A percentile compares a stretch with the other conserved stretches of the same genome.
Conservation (phyloP, 2,329 filamentous ascomycete genomes). For the Mariannaea sp. region DNA sequence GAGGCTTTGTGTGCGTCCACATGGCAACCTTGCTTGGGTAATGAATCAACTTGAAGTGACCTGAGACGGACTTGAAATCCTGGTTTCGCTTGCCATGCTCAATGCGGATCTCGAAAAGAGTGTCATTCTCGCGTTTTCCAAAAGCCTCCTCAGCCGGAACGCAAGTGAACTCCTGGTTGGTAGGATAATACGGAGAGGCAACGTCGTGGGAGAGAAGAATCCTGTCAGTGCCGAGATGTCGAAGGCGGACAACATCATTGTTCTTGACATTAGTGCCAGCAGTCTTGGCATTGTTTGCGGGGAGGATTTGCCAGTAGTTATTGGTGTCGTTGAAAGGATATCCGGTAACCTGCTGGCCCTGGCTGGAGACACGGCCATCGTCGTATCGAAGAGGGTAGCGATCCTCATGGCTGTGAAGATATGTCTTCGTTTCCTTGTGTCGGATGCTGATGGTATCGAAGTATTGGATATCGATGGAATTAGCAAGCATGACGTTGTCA, state of each 20-base stretch:
- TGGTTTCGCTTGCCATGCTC: constrained; percentile 81
- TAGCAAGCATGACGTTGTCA: constrained; percentile 90
- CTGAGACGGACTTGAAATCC: constrained; percentile 87
- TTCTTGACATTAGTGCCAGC: constrained; percentile 73
- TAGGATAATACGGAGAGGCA: constrained; percentile 92
- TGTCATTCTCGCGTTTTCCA: constrained; percentile 80
- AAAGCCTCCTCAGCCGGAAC: constrained; percentile 73
- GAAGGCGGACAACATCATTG: constrained; percentile 83
- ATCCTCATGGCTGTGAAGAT: constrained; percentile 91
- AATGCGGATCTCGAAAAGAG: constrained; percentile 88
- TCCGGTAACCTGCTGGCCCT: constrained; percentile 96
- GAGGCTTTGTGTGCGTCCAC: constrained; percentile 95
- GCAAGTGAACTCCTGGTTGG: constrained; percentile 98
- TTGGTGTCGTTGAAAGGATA: constrained; percentile 99
- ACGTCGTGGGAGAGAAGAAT: constrained; percentile 94
- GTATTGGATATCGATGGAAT: constrained; percentile 85
- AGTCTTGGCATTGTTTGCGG: constrained; percentile 63
- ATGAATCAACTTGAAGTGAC: constrained; percentile 96
- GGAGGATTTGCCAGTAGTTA: constrained; percentile 96
- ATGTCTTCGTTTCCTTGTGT: constrained; percentile 97
- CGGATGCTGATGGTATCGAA: constrained; percentile 85
- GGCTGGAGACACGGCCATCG: constrained; percentile 94
- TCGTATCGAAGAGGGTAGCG: constrained; percentile 93
- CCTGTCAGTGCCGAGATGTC: constrained; percentile 83
- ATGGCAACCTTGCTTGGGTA: constrained; percentile 95